Conservation (phyloP, 148 eudicot genomes). For the Linanthus parryae region DNA sequence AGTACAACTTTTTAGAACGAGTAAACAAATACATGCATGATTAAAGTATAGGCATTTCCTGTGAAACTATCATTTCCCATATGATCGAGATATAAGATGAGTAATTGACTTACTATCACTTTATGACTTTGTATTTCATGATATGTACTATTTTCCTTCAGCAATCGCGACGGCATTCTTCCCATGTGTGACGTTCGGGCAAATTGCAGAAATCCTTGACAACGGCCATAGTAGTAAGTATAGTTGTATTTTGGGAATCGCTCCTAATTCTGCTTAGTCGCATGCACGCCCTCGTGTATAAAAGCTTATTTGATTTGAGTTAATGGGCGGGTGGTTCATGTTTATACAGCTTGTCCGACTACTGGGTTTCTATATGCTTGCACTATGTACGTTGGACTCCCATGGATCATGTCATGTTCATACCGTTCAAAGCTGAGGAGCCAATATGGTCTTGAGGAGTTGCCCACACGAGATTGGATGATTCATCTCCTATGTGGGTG, state of each 20-base stretch:
- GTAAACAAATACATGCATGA: no score
- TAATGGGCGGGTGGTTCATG: neutral
- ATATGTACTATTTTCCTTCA: no score
- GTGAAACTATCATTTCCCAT: no score
- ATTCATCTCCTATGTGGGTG: neutral
- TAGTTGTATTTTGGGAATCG: neutral
- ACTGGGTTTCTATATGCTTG: neutral
- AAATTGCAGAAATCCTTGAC: constrained; percentile 35
- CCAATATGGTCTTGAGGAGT: neutral
- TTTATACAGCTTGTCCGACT: neutral
- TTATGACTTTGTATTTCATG: no score
- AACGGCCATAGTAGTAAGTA: constrained; percentile 27
- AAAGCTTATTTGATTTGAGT: neutral
- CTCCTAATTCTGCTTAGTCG: neutral
- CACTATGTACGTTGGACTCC: no score
- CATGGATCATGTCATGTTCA: neutral
- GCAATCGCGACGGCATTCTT: constrained; percentile 20
- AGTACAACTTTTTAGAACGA: no score
- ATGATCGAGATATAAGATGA: no score
- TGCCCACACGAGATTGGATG: neutral
- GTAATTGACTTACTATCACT: no score
- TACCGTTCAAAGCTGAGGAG: neutral
- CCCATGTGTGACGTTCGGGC: constrained; percentile 38
- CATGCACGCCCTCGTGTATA: neutral
- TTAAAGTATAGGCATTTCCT: no score